phyloP scores from a whole-genome alignment of 768 basidiomycete species.

The Mrakia hoshinonis region DNA sequence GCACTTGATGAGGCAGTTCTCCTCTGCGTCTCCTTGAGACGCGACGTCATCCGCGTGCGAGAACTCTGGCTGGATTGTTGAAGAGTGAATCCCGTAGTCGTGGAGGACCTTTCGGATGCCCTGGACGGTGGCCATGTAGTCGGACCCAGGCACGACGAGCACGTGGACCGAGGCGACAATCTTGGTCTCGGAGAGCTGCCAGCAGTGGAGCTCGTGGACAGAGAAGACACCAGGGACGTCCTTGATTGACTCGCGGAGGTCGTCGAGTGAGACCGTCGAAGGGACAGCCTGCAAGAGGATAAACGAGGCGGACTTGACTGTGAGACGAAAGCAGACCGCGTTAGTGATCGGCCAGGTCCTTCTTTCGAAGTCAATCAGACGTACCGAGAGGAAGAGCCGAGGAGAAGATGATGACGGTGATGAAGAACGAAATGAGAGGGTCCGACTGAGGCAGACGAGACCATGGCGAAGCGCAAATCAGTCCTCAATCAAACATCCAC shows the following conservation, averaged over 20 bases:
- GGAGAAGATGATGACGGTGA: slow-evolving; percentile 92
- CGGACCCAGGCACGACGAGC: slow-evolving; percentile 61
- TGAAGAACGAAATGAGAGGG: slow-evolving; percentile 83
- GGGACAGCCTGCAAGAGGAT: slow-evolving; percentile 94
- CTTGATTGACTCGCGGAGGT: slow-evolving; percentile 71
- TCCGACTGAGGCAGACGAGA: slow-evolving; percentile 76
- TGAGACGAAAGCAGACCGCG: slow-evolving; percentile 25
- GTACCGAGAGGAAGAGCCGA: slow-evolving; percentile 71
- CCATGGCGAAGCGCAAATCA: slow-evolving; percentile 36
- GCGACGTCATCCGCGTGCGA: background rate
- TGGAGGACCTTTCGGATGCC: slow-evolving; percentile 79
- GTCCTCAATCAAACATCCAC: background rate
- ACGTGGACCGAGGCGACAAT: slow-evolving; percentile 95
- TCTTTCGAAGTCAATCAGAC: slow-evolving; percentile 18
- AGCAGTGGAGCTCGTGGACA: slow-evolving; percentile 81
- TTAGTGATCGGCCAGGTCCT: slow-evolving; percentile 49
- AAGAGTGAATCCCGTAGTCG: slow-evolving; percentile 84
- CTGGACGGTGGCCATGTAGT: slow-evolving; percentile 84
- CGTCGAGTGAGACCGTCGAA: slow-evolving; percentile 76
- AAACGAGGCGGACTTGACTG: slow-evolving; percentile 72
- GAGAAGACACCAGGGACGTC: slow-evolving; percentile 75
- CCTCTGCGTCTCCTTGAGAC: background rate
- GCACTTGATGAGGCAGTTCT: slow-evolving; percentile 26
- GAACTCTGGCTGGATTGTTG: slow-evolving; percentile 24
- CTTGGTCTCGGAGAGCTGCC: slow-evolving; percentile 93